Conservation (phyloP, 257 asterid genomes). For the Gynochthodes officinalis region DNA sequence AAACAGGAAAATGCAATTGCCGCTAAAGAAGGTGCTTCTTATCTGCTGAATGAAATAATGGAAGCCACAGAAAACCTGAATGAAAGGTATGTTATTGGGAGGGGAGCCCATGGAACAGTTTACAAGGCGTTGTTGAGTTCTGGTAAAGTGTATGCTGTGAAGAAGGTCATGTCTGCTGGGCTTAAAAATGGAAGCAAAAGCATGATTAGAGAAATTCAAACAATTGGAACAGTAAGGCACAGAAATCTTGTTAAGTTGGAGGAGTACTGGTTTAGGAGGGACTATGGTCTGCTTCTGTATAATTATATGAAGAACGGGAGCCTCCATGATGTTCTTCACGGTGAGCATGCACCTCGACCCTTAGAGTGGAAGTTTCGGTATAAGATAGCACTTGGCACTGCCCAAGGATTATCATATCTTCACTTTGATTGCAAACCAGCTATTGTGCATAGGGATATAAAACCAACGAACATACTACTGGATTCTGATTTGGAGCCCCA, state of each 20-base stretch:
- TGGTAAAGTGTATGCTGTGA: constrained; percentile 58
- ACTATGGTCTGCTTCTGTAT: constrained; percentile 65
- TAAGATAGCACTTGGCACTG: constrained; percentile 68
- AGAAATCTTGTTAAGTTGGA: constrained; percentile 67
- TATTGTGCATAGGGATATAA: constrained; percentile 69
- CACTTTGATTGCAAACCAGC: constrained; percentile 84
- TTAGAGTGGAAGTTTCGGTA: constrained; percentile 58
- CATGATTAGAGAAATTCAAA: constrained; percentile 69
- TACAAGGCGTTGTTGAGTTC: constrained; percentile 60
- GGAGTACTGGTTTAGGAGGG: constrained; percentile 76
- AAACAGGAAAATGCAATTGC: constrained; percentile 24
- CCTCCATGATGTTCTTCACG: constrained; percentile 67
- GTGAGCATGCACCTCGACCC: constrained; percentile 26
- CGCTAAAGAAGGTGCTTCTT: constrained; percentile 58
- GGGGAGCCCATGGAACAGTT: constrained; percentile 79
- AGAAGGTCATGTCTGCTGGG: constrained; percentile 53
- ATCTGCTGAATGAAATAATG: constrained; percentile 62
- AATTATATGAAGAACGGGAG: constrained; percentile 73
- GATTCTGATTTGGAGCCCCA: constrained; percentile 78
- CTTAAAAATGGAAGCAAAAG: constrained; percentile 43
- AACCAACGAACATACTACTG: constrained; percentile 71
- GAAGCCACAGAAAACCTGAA: constrained; percentile 66
- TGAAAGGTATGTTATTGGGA: constrained; percentile 54
- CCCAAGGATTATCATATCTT: constrained; percentile 75
- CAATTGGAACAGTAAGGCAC: constrained; percentile 76